phyloP scores from a whole-genome alignment of 2,329 filamentous ascomycete genomes.

The Xylaria sp. region DNA sequence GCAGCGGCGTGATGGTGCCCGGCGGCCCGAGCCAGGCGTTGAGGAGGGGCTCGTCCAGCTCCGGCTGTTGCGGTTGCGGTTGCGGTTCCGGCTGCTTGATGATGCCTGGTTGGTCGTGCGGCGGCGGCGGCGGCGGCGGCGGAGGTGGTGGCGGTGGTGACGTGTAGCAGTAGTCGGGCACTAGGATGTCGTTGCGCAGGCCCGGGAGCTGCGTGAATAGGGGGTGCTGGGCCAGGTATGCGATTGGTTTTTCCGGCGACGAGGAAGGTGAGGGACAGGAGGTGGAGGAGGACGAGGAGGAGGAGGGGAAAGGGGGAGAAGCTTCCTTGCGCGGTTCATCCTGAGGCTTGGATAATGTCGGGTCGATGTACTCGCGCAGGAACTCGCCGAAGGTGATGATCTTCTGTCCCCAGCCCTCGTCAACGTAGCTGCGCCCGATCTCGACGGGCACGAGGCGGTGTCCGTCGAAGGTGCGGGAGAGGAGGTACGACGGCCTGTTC shows the following conservation, averaged over 20 bases:
- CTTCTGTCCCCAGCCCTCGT: constrained; percentile 80
- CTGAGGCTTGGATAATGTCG: constrained; percentile 22
- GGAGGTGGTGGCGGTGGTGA: constrained; percentile 60
- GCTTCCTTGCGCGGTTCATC: not conserved
- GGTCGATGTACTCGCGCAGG: constrained; percentile 61
- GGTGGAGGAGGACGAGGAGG: too few relatives aligned
- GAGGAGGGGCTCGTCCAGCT: constrained; percentile 64
- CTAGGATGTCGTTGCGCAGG: constrained; percentile 72
- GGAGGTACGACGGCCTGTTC: constrained; percentile 73
- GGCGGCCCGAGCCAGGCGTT: constrained; percentile 94
- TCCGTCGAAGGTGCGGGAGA: constrained; percentile 73
- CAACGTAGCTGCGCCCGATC: constrained; percentile 83
- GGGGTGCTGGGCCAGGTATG: constrained; percentile 91
- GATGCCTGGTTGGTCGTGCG: constrained; percentile 36
- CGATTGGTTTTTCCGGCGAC: constrained; percentile 44
- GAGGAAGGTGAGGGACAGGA: not conserved
- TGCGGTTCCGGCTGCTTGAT: too few relatives aligned
- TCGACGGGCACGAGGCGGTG: constrained; percentile 84
- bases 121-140: constrained; percentile 60
- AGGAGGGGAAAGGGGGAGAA: too few relatives aligned
- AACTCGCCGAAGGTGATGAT: constrained; percentile 78
- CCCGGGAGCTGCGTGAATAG: constrained; percentile 81
- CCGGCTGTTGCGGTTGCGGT: too few relatives aligned
- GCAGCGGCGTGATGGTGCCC: constrained; percentile 86
- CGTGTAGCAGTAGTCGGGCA: constrained; percentile 85